Conservation (phyloP, 257 asterid genomes). For the Fraxinus excelsior region DNA sequence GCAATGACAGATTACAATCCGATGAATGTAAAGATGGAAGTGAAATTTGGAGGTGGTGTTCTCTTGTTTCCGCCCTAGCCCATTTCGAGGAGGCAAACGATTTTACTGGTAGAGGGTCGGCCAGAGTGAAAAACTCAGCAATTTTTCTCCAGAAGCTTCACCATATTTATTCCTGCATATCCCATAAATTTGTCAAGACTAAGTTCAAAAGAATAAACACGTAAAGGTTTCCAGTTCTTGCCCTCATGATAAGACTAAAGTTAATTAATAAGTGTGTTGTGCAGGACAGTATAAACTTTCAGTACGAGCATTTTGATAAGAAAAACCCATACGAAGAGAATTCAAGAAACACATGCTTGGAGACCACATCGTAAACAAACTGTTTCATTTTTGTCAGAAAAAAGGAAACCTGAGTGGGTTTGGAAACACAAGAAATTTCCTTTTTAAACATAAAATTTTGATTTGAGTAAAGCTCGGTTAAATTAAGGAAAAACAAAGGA, state of each 20-base stretch:
- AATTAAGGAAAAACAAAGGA: neutral
- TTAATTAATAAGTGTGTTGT: too few species aligned
- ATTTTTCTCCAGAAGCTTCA: constrained; percentile 57
- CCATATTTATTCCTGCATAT: constrained; percentile 48
- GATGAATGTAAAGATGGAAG: constrained; percentile 17
- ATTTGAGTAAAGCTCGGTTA: neutral
- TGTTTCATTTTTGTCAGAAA: neutral
- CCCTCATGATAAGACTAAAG: too few species aligned
- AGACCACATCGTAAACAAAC: too few species aligned
- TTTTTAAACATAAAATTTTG: constrained; percentile 12
- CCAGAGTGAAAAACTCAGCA: constrained; percentile 59
- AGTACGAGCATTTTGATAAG: neutral
- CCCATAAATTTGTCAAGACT: neutral
- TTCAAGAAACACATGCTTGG: constrained; percentile 11
- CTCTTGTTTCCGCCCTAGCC: constrained; percentile 32
- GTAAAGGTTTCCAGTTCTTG: too few species aligned
- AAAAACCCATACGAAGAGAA: constrained; percentile 26
- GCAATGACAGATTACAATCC: constrained; percentile 43
- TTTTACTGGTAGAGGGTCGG: constrained; percentile 43
- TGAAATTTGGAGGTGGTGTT: too few species aligned
- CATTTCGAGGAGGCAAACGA: constrained; percentile 38
- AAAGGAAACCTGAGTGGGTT: neutral
- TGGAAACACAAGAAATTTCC: neutral
- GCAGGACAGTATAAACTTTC: too few species aligned
- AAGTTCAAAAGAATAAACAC: too few species aligned